Conservation (phyloP, 495 filamentous ascomycete species). For the Penicillium odoratum region DNA sequence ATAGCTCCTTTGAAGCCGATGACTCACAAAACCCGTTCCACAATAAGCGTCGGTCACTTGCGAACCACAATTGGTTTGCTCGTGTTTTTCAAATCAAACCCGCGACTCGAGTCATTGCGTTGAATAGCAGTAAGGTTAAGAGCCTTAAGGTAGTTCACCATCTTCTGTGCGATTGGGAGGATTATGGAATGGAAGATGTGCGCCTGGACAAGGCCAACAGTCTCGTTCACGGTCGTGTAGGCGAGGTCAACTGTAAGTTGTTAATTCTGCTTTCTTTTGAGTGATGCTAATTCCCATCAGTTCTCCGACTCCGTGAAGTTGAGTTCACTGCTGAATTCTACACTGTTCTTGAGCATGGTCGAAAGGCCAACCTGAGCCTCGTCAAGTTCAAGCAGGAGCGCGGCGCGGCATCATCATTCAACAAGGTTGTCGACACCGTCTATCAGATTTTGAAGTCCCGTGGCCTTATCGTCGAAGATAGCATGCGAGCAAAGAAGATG, state of each 20-base stretch:
- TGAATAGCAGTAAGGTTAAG: constrained; percentile 64
- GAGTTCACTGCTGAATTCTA: constrained; percentile 81
- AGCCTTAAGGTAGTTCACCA: constrained; percentile 72
- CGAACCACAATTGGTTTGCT: constrained; percentile 74
- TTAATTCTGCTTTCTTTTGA: constrained; percentile 3
- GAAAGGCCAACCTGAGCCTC: constrained; percentile 66
- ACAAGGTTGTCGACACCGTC: constrained; percentile 76
- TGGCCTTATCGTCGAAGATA: constrained; percentile 67
- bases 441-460: constrained; percentile 57
- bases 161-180: constrained; percentile 74
- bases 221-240: constrained; percentile 74
- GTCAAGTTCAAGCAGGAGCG: constrained; percentile 84
- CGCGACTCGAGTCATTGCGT: constrained; percentile 67
- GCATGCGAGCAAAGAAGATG: constrained; percentile 64
- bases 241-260: constrained; percentile 70
- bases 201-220: constrained; percentile 70
- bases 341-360: constrained; percentile 77
- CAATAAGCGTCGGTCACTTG: constrained; percentile 21
- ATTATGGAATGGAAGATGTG: constrained; percentile 75
- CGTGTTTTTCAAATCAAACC: constrained; percentile 90
- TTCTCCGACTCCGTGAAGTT: constrained; percentile 72
- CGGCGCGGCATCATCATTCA: constrained; percentile 83
- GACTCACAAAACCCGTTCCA: constrained; percentile 13
- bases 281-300: constrained; percentile 40
- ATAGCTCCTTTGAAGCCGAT: constrained; percentile 20